Base-by-base conservation (phyloP, 768 basidiomycete species). In the Leccinellum luteum region DNA sequence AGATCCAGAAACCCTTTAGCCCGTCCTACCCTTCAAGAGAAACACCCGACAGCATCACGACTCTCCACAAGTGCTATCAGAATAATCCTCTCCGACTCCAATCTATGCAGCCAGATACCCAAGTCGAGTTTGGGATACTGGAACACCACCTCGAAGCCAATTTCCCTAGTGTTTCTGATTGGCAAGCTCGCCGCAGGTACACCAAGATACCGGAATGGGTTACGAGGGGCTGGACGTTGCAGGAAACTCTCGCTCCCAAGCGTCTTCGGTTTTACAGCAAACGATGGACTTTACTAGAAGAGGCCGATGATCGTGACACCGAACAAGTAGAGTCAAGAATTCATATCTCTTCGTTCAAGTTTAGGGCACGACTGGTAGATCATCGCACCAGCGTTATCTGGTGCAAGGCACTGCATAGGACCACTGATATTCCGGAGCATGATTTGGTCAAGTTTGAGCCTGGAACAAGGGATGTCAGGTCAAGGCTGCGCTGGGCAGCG, bases 221-320 rank as follows among this genome's bases (percentile, higher is more conserved):
- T 13, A 63, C 53, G 13, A 60, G 69, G 44, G 69, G 61, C 6
- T 69, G 69, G 69, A 69, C 69, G 10, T 57, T 69, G 27, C 69
- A 71, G 34, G 69, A 69, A 50, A 54, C 64, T 61, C 19, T 69
- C 14, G 69, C 67, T 5, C 58, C 69, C 12, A 71, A 58, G 52
- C 52, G 66, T 17, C 56, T 71, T 56, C 69, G 68, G 32, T 69
- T 69, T 58, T 69, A 69, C 57, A 66, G 52, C 52, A 62, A 52
- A 51, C 31, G n/a, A 15, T 69, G 69, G 69, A 61, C 58, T 5
- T 38, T 67, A n/a, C 52, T 69, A 8, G 68, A 69, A 49, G 61
- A 58, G 41, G 63, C 68, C 38, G 49, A 64, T 1, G 66, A 70
- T 43, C 21, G 38, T 1, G 52, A 66, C 31, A 55, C 60, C 1